These are phyloP conservation scores for Amanita pseudoporphyria DNA, from an alignment of 768 basidiomycete genomes.

Conservation along the genomic window DNA sequence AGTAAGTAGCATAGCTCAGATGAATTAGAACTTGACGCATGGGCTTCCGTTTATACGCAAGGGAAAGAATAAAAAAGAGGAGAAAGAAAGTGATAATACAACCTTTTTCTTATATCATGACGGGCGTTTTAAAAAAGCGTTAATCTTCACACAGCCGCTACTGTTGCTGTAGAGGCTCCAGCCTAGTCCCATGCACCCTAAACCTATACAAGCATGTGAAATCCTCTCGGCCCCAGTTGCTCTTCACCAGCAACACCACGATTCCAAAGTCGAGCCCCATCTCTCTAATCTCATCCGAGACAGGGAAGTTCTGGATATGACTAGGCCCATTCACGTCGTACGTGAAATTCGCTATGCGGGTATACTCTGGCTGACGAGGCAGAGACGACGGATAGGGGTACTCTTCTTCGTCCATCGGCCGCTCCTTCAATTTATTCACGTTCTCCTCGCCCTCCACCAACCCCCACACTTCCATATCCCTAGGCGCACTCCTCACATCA, in stretches of 20 bases:
- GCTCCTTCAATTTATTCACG: slow-evolving; percentile 45
- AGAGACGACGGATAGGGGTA: slow-evolving; percentile 36
- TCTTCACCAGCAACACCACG: slow-evolving; percentile 69
- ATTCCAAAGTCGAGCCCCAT: slow-evolving; percentile 79
- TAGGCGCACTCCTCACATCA: slow-evolving; percentile 74
- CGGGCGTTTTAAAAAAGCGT: too few species aligned
- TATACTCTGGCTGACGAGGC: slow-evolving; percentile 34
- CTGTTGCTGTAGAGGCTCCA: too few species aligned
- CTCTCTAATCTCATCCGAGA: slow-evolving; percentile 52
- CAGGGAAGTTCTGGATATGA: slow-evolving; percentile 76
- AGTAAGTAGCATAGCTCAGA: too few species aligned
- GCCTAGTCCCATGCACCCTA: slow-evolving; percentile 62
- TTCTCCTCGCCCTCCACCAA: slow-evolving; percentile 76
- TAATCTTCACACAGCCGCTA: not conserved
- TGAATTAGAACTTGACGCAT: slow-evolving; percentile 6
- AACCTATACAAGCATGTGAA: slow-evolving; percentile 88
- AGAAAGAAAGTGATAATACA: slow-evolving; percentile 10
- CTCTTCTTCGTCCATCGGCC: slow-evolving; percentile 28
- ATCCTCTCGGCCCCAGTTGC: slow-evolving; percentile 79
- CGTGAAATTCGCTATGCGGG: slow-evolving; percentile 60
- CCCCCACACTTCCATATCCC: slow-evolving; percentile 87
- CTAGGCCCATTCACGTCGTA: slow-evolving; percentile 51
- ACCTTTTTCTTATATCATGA: too few species aligned
- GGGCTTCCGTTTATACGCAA: too few species aligned
- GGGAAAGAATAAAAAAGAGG: slow-evolving; percentile 6